phyloP scores from a whole-genome alignment of 1,284 basidiomycete species.

The Naganishia albida region DNA sequence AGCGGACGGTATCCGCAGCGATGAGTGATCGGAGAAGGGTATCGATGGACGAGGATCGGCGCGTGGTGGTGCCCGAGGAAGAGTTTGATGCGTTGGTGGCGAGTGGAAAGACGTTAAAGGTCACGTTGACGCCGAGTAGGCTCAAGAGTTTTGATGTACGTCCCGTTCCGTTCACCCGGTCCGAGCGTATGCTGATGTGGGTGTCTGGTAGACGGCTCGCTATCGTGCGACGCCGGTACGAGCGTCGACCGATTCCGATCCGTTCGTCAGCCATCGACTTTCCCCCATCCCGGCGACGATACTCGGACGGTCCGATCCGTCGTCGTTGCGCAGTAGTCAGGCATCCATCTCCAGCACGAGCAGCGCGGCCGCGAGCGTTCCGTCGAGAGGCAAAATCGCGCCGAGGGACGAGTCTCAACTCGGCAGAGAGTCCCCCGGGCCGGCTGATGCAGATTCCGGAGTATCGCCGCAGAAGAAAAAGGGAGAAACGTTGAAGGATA shows the following conservation, averaged over 20 bases:
- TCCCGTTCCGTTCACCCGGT: not conserved
- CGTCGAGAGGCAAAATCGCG: not conserved
- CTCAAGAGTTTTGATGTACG: constrained; percentile 84
- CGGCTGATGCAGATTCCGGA: not conserved
- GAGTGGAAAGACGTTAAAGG: constrained; percentile 84
- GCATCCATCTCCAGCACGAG: constrained; percentile 29
- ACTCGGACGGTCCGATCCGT: not conserved
- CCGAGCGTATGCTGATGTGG: no score
- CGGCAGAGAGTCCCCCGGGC: not conserved
- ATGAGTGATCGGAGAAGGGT: constrained; percentile 25
- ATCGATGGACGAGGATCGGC: constrained; percentile 20
- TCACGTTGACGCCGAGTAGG: constrained; percentile 89
- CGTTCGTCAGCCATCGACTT: not conserved
- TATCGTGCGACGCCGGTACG: not conserved
- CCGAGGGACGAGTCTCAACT: constrained; percentile 27
- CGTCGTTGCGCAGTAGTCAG: not conserved
- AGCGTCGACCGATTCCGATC: not conserved
- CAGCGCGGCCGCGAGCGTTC: not conserved
- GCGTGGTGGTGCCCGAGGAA: constrained; percentile 44
- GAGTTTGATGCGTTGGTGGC: constrained; percentile 90
- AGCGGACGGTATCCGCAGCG: not conserved
- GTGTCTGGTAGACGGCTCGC: no score
- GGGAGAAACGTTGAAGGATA: constrained; percentile 24
- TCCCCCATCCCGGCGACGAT: not conserved
- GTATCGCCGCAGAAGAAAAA: not conserved